Evolutionary conservation across 148 eudicot species (phyloP), one percentile per base, ranked within the genome.

Genomic region (Silene latifolia): DNA sequence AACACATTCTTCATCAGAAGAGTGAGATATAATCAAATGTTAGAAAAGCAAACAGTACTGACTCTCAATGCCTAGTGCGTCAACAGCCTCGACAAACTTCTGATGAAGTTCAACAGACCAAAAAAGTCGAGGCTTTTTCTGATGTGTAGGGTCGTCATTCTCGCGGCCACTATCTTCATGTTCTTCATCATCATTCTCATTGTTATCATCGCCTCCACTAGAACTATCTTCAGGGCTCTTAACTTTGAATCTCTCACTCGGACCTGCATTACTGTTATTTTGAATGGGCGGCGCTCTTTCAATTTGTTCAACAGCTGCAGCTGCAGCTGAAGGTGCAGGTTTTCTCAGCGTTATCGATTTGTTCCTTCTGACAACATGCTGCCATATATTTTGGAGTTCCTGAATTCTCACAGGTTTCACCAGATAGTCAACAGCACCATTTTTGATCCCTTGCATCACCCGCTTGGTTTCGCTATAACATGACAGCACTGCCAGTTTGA

Each of bases 391-490:
- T 77, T 83, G 87, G 63, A 95, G 86, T 81, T 89, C 97, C 86
- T 95, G 92, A 62, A 95, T 74, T 67, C 96, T 83, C 76, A 95
- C 92, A 8, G 99, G 99, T 84, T 95, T 92, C 56, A 92, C 85
- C 76, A 95, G 78, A 83, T 92, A 95, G 79, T 95, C 99, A 65
- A 92, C 88, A 71, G 99, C 99, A 9, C 99, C 99, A 63, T 90
- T 90, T 44, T 81, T 85, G 24, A 95, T 82, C 69, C 96, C 96
- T 80, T 90, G 87, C 99, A 92, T 87, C 23, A 95, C 99, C 58
- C 86, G 79, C 73, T 88, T 85, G 27, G 88, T 73, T 72, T 92
- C 97, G 51, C 94, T 81, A 75, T 88, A 81, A 72, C 88, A 89
- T 3, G 99, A 95, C 79, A 90, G 78, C 96, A 95, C 99, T 95